Evolutionary conservation across 495 filamentous ascomycete genomes (phyloP), one percentile per base, ranked within the genome.

Genomic region (Hypoxylon fuscum): DNA sequence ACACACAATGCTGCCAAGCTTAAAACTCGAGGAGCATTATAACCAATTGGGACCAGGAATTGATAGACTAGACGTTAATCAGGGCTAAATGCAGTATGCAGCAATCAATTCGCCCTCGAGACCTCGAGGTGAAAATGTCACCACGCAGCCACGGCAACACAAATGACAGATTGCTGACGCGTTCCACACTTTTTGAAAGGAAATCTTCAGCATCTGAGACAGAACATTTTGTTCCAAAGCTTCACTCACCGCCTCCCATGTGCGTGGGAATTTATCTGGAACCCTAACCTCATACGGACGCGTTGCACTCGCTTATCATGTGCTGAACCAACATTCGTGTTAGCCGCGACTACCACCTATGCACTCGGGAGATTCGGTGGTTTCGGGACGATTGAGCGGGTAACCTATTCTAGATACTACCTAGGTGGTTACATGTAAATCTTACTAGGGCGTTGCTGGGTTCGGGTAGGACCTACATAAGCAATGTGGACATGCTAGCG

Each of bases 261-360:
- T 21, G 45, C 29, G 37, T 42, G 45, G 55, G 55, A 43, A 42
- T 58, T 21, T 38, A n/a, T 22, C 10, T 25, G 25, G 27, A 10
- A 35, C 45, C 15, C 42, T 46, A 38, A 29, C 44, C 32, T 29
- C 7, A 17, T 40, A 20, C 20, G 53, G 53, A 35, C 15, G 29
- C 25, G 20, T 23, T 56, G 21, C 42, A 56, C 9, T 56, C 18
- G 43, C 32, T 48, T 14, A 56, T 6, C 29, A 40, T 48, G 53
- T 40, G 18, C 34, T 9, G 23, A 22, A 15, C 40, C n/a, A 43
- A 23, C 8, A 15, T 18, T 18, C 15, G 29, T 31, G 41, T 29
- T 46, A 46, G 41, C 15, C 40, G 52, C 52, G 52, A 29, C 17
- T 55, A 45, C 29, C 20, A 22, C 20, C 29, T 23, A 27, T 3